Base-by-base conservation (phyloP, 805 yeast species). In the Candida insectorum region DNA sequence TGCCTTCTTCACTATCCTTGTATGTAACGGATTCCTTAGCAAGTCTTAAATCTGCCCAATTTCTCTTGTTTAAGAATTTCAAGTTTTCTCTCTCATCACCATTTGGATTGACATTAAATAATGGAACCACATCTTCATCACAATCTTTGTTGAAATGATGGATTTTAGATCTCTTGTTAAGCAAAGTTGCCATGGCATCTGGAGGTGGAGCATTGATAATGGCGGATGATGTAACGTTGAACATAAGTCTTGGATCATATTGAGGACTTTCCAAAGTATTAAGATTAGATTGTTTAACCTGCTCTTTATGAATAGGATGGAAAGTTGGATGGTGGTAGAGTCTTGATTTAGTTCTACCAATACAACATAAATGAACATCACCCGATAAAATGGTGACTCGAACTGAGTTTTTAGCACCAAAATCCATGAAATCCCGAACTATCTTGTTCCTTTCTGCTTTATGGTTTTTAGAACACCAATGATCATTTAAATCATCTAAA, bases 171-270 rank as follows among this genome's bases (percentile, higher is more conserved):
- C 96, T 68, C 47, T 70, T 77, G 56, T 83, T 72, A 45, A 91
- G 62, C 43, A 91, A 64, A 5, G 64, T 60, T 0, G 95, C 93
- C 83, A 91, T 84, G 5, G 81, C 80, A 52, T 79, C 76, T 2
- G 97, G 96, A 2, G 97, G 97, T 9, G 98, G 96, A 0, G 93
- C 79, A 56, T 91, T 91, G 18, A 83, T 79, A 37, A 91, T 87
- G 3, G 97, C 97, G 12, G 96, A 85, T 6, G 93, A 79, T 28
- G 87, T 81, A 27, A 93, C 77, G 52, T 91, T 91, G 57, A 85
- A 73, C 54, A 89, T 81, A 43, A 85, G 69, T 38, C 89, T 61
- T 22, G 85, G 83, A 58, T 89, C 96, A 24, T 65, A 55, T 43
- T 79, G 80, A 0, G 95, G 89, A 20, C 60, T 41, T 6, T 58